These are phyloP conservation scores for Fusarium temperatum DNA, from an alignment of 2,329 filamentous ascomycete genomes.

Conservation along the genomic window DNA sequence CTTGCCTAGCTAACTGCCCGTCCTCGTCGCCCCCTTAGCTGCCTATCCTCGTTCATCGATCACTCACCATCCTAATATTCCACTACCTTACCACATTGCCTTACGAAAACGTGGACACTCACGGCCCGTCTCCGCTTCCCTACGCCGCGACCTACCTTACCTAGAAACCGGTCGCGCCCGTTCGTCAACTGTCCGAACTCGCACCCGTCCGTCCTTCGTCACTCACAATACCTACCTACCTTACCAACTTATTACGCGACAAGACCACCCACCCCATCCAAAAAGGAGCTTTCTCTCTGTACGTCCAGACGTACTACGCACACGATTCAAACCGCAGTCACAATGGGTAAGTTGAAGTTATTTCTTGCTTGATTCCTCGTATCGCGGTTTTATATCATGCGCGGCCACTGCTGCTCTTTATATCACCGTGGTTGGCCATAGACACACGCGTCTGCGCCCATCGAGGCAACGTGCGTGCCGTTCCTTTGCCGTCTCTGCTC, in stretches of 20 bases:
- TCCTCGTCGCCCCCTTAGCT: slow-evolving; percentile 37
- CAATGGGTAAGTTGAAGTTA: slow-evolving; percentile 43
- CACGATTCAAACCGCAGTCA: slow-evolving; percentile 33
- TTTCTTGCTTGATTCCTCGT: slow-evolving; percentile 33
- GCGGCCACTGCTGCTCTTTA: slow-evolving; percentile 1
- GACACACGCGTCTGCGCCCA: slow-evolving; percentile 35
- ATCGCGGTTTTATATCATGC: not conserved
- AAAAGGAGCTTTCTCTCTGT: slow-evolving; percentile 38
- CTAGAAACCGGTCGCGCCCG: slow-evolving; percentile 35
- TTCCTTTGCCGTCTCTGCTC: slow-evolving; percentile 15
- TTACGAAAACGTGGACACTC: slow-evolving; percentile 39
- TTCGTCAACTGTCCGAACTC: slow-evolving; percentile 30
- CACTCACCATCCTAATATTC: slow-evolving; percentile 22
- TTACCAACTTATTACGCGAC: slow-evolving; percentile 37
- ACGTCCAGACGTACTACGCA: slow-evolving; percentile 32
- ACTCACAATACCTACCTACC: slow-evolving; percentile 24
- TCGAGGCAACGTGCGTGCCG: slow-evolving; percentile 30
- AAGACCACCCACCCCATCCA: slow-evolving; percentile 39
- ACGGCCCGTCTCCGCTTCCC: slow-evolving; percentile 41
- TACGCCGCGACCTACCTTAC: slow-evolving; percentile 36
- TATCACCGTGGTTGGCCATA: slow-evolving; percentile 7
- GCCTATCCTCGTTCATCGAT: slow-evolving; percentile 31
- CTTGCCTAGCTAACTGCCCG: not conserved
- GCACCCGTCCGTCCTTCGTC: slow-evolving; percentile 40
- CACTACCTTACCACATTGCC: slow-evolving; percentile 4